A percentile compares a stretch with the other conserved stretches of the same genome.
phyloP scores from a whole-genome alignment of 176 grass and related monocot species.

The Dactylis glomerata region DNA sequence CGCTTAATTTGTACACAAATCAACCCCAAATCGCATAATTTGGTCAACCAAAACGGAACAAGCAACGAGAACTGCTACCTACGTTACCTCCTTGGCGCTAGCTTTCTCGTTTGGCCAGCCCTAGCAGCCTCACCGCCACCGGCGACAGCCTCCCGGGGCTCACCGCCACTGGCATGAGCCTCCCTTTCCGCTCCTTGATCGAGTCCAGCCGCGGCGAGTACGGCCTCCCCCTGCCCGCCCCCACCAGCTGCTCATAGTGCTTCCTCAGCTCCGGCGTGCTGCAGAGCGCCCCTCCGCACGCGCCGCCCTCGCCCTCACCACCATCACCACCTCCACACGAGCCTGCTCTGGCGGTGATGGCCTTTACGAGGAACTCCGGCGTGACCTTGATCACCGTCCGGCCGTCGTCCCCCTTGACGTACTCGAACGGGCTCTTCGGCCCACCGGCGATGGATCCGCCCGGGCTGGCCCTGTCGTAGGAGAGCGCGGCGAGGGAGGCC shows the following conservation, averaged over 20 bases:
- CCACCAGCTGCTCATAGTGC: conserved; percentile 92
- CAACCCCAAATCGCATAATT: background rate
- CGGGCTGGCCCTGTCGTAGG: conserved; percentile 15
- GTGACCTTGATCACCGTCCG: conserved; percentile 66
- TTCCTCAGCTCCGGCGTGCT: conserved; percentile 95
- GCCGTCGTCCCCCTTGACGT: conserved; percentile 59
- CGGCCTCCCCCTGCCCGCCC: conserved; percentile 40
- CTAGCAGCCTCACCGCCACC: conserved; percentile 47
- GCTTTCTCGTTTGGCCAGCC: conserved; percentile 26
- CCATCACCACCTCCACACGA: background rate
- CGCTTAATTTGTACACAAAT: background rate
- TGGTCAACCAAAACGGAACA: background rate
- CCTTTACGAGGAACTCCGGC: conserved; percentile 58
- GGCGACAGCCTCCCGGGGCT: conserved; percentile 48
- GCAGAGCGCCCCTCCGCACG: conserved; percentile 38
- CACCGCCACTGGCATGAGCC: background rate
- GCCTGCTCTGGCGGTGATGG: conserved; percentile 24
- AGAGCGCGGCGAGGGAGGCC: conserved; percentile 49
- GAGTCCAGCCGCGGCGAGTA: conserved; percentile 85
- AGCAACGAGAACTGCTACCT: background rate
- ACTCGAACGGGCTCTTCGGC: conserved; percentile 57
- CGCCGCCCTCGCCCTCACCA: background rate
- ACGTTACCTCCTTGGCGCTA: conserved; percentile 11
- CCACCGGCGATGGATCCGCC: conserved; percentile 26
- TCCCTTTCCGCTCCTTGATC: conserved; percentile 62